Base-by-base conservation (phyloP, 257 asterid genomes). In the Solanum ossicruentum region DNA sequence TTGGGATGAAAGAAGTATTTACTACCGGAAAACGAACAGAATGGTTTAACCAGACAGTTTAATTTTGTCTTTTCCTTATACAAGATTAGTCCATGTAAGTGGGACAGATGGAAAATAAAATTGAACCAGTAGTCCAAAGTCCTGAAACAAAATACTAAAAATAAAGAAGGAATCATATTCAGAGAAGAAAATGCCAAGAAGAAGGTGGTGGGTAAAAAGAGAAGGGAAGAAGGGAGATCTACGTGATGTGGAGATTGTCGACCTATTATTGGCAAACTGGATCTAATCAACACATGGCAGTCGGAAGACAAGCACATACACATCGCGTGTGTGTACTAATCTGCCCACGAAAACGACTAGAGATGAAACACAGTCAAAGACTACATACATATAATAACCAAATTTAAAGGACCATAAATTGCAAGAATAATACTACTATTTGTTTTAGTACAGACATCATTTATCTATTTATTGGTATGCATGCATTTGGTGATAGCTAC, bases 161-260 rank as follows among this genome's bases (percentile, higher is more conserved):
- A 23, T 12, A 75, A 77, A 54, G 55, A 28, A 54, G 36, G 73
- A 84, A 86, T 69, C 79, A 83, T 82, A 83, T 83, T 87, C 88
- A 5, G n/a, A 51, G 28, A 79, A 60, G 73, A 89, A 86, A 84
- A 80, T 70, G 91, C 81, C 88, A 86, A 86, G 86, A 79, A 83
- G 82, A 79, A 84, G 58, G 20, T 32, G 17, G 43, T 52, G 84
- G 75, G 52, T 36, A 52, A 65, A 66, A 66, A 54, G 8, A 61
- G 85, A 32, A 81, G 82, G 51, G 17, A 52, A 39, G 52, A 5
- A n/a, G 58, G 28, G 73, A 54, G 54, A 82, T 63, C 75, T 61
- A 82, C 61, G 15, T n/a, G 82, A 58, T 77, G 83, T 56, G 39
- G 85, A 57, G 39, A 77, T 56, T 87, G 88, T 75, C 86, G 43